phyloP scores from a whole-genome alignment of 805 yeast genomes.

The Danielia reshetovae region DNA sequence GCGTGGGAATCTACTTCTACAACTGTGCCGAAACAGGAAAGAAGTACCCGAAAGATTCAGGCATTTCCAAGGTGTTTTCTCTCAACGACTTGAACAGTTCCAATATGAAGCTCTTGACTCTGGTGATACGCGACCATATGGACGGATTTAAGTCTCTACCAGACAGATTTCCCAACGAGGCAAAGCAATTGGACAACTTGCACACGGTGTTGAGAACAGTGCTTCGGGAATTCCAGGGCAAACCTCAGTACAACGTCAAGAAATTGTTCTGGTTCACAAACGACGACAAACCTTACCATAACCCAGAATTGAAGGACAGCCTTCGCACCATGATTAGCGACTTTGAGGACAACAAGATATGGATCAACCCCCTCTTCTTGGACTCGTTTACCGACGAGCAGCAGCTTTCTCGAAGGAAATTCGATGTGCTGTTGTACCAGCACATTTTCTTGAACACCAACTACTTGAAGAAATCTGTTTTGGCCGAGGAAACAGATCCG shows the following conservation, averaged over 20 bases:
- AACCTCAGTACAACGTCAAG: conserved; percentile 47
- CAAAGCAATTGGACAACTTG: conserved; percentile 20
- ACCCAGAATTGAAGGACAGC: conserved; percentile 39
- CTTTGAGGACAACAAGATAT: conserved; percentile 49
- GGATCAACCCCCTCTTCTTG: conserved; percentile 63
- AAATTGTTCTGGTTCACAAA: conserved; percentile 72
- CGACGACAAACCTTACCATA: conserved; percentile 61
- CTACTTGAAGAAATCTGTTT: conserved; percentile 26
- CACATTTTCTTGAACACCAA: conserved; percentile 54
- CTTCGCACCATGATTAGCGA: conserved; percentile 59
- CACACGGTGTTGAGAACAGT: conserved; percentile 45
- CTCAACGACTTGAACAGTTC: conserved; percentile 52
- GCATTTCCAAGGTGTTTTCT: conserved; percentile 48
- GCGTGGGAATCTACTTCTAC: conserved; percentile 68
- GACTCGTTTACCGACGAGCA: conserved; percentile 7
- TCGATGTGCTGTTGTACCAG: conserved; percentile 44
- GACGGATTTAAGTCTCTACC: conserved; percentile 12
- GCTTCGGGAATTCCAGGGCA: conserved; percentile 50
- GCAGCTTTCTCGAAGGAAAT: conserved; percentile 21
- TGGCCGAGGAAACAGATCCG: conserved; percentile 2
- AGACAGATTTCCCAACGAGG: conserved; percentile 11
- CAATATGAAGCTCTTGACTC: conserved; percentile 54
- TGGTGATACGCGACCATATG: conserved; percentile 43
- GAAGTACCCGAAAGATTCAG: conserved; percentile 27
- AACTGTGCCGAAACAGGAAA: conserved; percentile 37